Base-by-base conservation (phyloP, 495 filamentous ascomycete genomes). In the Amniculicola lignicola region DNA sequence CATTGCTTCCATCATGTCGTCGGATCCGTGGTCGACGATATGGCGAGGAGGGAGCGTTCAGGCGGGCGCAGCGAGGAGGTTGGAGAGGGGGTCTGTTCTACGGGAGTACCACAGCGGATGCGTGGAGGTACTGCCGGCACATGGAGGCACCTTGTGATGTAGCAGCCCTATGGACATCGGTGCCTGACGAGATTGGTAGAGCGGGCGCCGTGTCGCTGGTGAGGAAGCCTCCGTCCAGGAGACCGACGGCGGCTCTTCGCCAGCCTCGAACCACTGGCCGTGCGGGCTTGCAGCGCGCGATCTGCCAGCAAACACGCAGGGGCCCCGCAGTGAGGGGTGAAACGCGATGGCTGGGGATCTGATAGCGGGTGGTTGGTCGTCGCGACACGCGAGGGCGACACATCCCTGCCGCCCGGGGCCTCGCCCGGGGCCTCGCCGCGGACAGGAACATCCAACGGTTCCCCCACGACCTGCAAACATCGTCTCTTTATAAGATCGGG, bases 81-180 rank as follows among this genome's bases (percentile, higher is more conserved):
- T 57, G 54, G 43, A 44, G 14, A 16, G 42, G 22, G n/a, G 47
- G 46, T 57, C 59, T 11, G 22, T 23, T 24, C 35, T 46, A 51
- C 37, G 39, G 39, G 48, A 15, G 54, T 36, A 46, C 51, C 15
- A 31, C 53, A 57, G 37, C 46, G 42, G 18, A 48, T 19, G 54
- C 22, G 49, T 48, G 45, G 52, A 62, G 47, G 60, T 54, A 18
- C 22, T 45, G 41, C 37, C 27, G 54, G 61, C 55, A 59, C 54
- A 59, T 59, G 54, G 54, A 48, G 40, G 21, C 16, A 50, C 54
- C 61, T 54, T 55, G 54, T 59, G 61, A 63, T 54, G 48, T 19
- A 36, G 42, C 18, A 63, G 54, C 49, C 61, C 61, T 59, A 59
- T 50, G 45, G 61, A 63, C 61, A 59, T 55, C 21, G 59, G 54